These are phyloP conservation scores for Suillus weaverae DNA, from an alignment of 768 basidiomycete species.

Conservation along the genomic window DNA sequence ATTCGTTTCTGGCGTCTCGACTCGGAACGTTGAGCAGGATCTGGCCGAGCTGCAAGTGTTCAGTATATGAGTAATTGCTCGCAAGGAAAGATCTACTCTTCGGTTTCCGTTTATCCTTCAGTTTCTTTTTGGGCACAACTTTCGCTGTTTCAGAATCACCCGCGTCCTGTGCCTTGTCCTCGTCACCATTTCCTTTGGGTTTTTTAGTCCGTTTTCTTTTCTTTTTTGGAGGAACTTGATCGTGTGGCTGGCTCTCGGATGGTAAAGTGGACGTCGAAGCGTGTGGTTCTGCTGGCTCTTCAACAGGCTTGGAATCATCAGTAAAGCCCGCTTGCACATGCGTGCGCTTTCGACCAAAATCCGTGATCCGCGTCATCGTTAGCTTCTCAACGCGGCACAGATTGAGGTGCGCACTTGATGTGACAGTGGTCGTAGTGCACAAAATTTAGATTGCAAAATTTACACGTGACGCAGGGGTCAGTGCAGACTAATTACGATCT, in stretches of 20 bases:
- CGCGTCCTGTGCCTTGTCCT: slow-evolving; percentile 19
- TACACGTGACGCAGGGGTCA: no score
- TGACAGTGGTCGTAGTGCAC: neutral
- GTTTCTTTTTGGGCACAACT: slow-evolving; percentile 16
- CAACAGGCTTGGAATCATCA: slow-evolving; percentile 9
- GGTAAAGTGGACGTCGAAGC: neutral
- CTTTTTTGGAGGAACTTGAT: slow-evolving; percentile 45
- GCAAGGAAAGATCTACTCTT: slow-evolving; percentile 20
- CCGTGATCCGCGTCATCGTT: slow-evolving; percentile 72
- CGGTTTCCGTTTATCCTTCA: slow-evolving; percentile 27
- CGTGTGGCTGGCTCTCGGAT: slow-evolving; percentile 10
- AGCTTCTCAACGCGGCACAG: neutral
- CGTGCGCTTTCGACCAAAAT: slow-evolving; percentile 71
- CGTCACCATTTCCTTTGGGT: slow-evolving; percentile 29
- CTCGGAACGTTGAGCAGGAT: slow-evolving; percentile 45
- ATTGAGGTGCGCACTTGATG: neutral
- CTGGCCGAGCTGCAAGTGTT: slow-evolving; percentile 18
- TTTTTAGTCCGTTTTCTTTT: slow-evolving; percentile 58
- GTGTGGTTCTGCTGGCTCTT: slow-evolving; percentile 7
- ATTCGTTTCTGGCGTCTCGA: slow-evolving; percentile 64
- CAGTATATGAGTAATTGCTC: slow-evolving; percentile 1
- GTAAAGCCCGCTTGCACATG: slow-evolving; percentile 65
- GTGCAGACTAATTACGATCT: no score
- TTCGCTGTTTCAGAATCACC: slow-evolving; percentile 23
- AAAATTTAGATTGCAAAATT: neutral